These are phyloP conservation scores for Erythrobasidium yunnanense DNA, from an alignment of 768 basidiomycete species.

Conservation along the genomic window DNA sequence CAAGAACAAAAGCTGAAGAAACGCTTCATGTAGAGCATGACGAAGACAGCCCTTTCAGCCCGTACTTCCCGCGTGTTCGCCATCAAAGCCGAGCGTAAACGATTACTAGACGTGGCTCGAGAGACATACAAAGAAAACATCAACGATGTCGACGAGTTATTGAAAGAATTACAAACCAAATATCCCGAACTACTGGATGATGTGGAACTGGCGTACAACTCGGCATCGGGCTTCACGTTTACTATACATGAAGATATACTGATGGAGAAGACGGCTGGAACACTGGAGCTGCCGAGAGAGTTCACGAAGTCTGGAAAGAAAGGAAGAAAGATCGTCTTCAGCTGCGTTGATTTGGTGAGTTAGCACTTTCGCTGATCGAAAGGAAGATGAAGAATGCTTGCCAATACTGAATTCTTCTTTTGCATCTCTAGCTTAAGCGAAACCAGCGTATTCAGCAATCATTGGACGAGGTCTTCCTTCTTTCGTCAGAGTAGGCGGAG, in stretches of 20 bases:
- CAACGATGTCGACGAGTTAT: constrained; percentile 67
- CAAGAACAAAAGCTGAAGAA: no score
- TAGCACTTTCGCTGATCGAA: background rate
- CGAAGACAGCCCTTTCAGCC: constrained; percentile 51
- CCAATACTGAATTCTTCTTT: background rate
- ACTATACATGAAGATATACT: constrained; percentile 57
- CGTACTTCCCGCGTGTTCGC: constrained; percentile 79
- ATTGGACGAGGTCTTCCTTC: constrained; percentile 71
- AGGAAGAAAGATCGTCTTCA: constrained; percentile 34
- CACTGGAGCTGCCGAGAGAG: constrained; percentile 51
- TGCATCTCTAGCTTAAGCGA: constrained; percentile 27
- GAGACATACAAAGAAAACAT: constrained; percentile 91
- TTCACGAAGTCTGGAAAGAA: constrained; percentile 55
- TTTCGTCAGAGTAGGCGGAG: constrained; percentile 61
- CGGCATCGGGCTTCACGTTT: constrained; percentile 50
- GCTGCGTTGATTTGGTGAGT: constrained; percentile 33
- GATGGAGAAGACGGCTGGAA: constrained; percentile 42
- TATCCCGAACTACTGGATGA: constrained; percentile 5
- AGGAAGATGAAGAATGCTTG: no score
- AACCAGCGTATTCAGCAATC: constrained; percentile 73
- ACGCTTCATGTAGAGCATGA: constrained; percentile 47
- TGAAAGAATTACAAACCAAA: constrained; percentile 32
- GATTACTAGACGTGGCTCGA: constrained; percentile 81
- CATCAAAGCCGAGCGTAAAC: constrained; percentile 50
- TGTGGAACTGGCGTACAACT: background rate